Evolutionary conservation across 2,329 filamentous ascomycete species (phyloP), one percentile per base, ranked within the genome.

Genomic region (Colletotrichum spaethianum): DNA sequence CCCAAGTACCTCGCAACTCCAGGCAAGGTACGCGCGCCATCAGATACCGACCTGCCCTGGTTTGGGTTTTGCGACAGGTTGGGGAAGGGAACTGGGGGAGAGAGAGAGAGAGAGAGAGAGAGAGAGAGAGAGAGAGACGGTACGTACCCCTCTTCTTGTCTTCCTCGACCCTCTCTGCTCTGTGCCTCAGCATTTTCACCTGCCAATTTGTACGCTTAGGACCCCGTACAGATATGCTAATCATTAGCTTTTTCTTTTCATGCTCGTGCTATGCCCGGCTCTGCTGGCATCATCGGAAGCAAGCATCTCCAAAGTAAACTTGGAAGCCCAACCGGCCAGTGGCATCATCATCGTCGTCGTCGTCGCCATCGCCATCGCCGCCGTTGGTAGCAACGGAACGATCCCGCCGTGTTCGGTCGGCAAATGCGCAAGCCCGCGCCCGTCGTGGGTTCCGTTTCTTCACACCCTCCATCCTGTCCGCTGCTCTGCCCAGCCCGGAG

Each of bases 1-100:
- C 33, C 52, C 42, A 6, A 46, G 50, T 52, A 67, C 28, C 36
- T 48, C 18, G 18, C 42, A 20, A 6, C 40, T 20, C 7, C 9
- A 59, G 38, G 56, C 46, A 65, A 60, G 63, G 63, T 56, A 68
- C 66, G 52, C 57, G 33, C 53, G 28, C 55, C 36, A 52, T 18
- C 67, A 55, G 60, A 57, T 42, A 53, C 60, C 46, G 46, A 52
- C 60, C 16, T 53, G 60, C 36, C 36, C 20, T 42, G 31, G 52
- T 59, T 59, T 42, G 18, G 16, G 60, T 63, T 63, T 63, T 48
- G 42, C 59, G 42, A 62, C 59, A 62, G n/a, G 59, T 26, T 42
- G 59, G 59, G 42, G 59, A 46, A 61, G n/a, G 33, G 57, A 31
- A 64, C 62, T 52, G 46, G 46, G 56, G 52, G 52, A 55, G 31